Conservation (phyloP, 257 asterid genomes). For the Solanum pennellii region DNA sequence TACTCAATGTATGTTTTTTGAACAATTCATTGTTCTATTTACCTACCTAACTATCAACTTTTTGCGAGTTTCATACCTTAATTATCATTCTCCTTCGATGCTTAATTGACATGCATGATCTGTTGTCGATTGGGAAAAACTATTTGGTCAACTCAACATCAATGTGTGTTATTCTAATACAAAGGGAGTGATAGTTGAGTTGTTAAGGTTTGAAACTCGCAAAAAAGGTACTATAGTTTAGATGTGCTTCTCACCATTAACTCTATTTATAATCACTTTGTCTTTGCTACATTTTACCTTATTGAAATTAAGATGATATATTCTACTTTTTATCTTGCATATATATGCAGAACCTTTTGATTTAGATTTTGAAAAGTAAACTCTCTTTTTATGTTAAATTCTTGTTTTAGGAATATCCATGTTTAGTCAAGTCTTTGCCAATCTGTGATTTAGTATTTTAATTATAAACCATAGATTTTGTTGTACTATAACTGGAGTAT, state of each 20-base stretch:
- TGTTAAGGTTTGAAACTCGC: background rate
- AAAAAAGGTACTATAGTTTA: background rate
- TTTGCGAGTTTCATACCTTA: background rate
- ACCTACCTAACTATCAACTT: background rate
- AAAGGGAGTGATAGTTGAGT: background rate
- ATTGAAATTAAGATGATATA: background rate
- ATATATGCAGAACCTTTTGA: background rate
- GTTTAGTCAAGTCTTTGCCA: background rate
- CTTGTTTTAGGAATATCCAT: background rate
- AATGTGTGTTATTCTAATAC: no score
- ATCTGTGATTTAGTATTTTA: background rate
- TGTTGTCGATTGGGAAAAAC: no score
- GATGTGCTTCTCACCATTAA: background rate
- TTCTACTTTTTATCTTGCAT: background rate
- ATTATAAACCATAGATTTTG: background rate
- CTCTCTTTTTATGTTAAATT: no score
- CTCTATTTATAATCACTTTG: background rate
- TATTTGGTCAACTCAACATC: no score
- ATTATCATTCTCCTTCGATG: background rate
- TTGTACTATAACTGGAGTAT: background rate
- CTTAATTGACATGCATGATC: no score
- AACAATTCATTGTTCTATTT: background rate
- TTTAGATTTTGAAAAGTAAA: no score
- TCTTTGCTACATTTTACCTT: background rate
- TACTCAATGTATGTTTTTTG: background rate